A percentile compares a stretch with the other conserved stretches of the same genome.
Conservation (phyloP, 352 stramenopile genomes). For the Pythium volutum region DNA sequence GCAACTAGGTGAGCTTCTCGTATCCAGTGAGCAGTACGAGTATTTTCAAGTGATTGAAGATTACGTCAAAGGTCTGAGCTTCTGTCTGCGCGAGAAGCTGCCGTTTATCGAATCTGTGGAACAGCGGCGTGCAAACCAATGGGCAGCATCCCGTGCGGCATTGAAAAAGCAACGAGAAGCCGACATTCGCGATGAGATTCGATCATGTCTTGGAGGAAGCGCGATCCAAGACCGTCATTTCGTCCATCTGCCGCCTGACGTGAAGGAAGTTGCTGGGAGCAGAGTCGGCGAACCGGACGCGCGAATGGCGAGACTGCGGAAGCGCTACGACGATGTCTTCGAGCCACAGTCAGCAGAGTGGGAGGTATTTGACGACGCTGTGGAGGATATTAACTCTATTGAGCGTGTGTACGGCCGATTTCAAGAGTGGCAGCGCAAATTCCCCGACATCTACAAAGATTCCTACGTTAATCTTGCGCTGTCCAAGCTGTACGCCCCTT, state of each 20-base stretch:
- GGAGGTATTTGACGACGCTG: conserved; percentile 54
- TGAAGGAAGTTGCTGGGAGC: neutral
- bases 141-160: conserved; percentile 9
- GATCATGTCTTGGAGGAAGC: neutral
- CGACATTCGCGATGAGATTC: conserved; percentile 25
- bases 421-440: conserved; percentile 69
- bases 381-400: conserved; percentile 70
- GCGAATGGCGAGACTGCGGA: conserved; percentile 12
- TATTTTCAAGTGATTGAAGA: conserved; percentile 77
- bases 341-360: neutral
- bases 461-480: conserved; percentile 58
- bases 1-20: conserved; percentile 48
- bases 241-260: conserved; percentile 8
- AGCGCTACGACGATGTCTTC: neutral
- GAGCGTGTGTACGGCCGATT: conserved; percentile 57
- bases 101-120: conserved; percentile 47
- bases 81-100: conserved; percentile 69
- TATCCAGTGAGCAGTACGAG: conserved; percentile 67
- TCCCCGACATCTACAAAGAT: conserved; percentile 64
- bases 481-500: conserved; percentile 59
- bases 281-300: neutral
- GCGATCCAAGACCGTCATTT: conserved; percentile 15
- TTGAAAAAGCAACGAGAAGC: conserved; percentile 2
- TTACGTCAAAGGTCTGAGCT: conserved; percentile 70
- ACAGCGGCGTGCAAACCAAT: conserved; percentile 26